A percentile compares a stretch with the other conserved stretches of the same genome.
phyloP scores from a whole-genome alignment of 2,329 filamentous ascomycete species.

The Apiospora kogelbergensis region DNA sequence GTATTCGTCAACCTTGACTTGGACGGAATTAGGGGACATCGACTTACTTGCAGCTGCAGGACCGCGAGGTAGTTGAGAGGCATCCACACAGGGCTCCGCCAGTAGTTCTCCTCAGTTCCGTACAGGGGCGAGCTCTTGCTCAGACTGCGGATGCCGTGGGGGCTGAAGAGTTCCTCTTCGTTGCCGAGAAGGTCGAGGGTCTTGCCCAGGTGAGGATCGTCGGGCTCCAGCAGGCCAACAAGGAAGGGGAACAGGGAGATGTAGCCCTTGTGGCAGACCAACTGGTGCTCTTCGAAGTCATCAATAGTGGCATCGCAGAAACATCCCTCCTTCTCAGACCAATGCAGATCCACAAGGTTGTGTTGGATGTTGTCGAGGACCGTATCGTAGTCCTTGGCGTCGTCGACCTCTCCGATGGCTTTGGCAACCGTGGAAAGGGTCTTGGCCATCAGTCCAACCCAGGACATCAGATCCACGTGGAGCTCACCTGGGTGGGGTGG shows the following conservation, averaged over 20 bases:
- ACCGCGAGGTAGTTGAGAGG: slow-evolving; percentile 93
- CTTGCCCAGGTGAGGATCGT: slow-evolving; percentile 72
- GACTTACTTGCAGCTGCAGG: slow-evolving; percentile 70
- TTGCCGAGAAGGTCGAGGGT: slow-evolving; percentile 77
- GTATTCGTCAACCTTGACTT: not conserved
- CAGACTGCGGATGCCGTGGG: slow-evolving; percentile 84
- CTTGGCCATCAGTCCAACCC: slow-evolving; percentile 95
- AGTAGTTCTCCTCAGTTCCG: slow-evolving; percentile 93
- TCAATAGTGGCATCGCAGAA: slow-evolving; percentile 97
- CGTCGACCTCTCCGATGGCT: slow-evolving; percentile 73
- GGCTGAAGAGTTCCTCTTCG: slow-evolving; percentile 85
- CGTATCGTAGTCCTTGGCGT: slow-evolving; percentile 69
- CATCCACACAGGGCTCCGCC: slow-evolving; percentile 92
- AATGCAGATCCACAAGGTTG: slow-evolving; percentile 93
- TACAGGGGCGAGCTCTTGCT: slow-evolving; percentile 83
- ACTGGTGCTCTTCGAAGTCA: slow-evolving; percentile 84
- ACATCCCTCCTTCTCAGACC: slow-evolving; percentile 75
- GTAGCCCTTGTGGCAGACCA: slow-evolving; percentile 97
- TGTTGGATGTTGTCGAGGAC: slow-evolving; percentile 75
- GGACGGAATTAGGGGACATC: not conserved
- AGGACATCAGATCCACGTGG: slow-evolving; percentile 90
- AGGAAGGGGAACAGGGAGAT: slow-evolving; percentile 92
- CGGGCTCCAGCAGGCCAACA: slow-evolving; percentile 72
- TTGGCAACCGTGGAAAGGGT: slow-evolving; percentile 79
- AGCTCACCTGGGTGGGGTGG: slow-evolving; percentile 93